Conservation (phyloP, 352 stramenopile species). For the Blastocystis sp. region DNA sequence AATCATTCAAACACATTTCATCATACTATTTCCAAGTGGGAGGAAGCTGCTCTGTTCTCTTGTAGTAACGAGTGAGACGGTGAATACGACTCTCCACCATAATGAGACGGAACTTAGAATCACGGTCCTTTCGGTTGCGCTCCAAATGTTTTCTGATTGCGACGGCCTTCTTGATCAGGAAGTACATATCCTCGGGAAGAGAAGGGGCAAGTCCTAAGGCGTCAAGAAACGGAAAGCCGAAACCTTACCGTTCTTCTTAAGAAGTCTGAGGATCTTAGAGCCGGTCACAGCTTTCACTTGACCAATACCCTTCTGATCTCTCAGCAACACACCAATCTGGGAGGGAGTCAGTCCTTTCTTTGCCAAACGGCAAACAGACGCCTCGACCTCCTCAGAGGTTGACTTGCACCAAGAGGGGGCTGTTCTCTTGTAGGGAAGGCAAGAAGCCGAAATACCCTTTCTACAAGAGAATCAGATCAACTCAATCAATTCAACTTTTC, state of each 20-base stretch:
- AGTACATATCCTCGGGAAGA: constrained; percentile 99
- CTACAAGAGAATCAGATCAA: constrained; percentile 15
- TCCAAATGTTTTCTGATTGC: constrained; percentile 98
- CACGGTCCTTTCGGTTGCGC: constrained; percentile 98
- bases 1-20: not conserved
- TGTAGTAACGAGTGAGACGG: constrained; percentile 93
- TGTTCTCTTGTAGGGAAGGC: constrained; percentile 96
- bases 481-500: not conserved
- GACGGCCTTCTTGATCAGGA: constrained; percentile 99
- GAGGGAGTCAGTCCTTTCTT: constrained; percentile 95
- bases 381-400: constrained; percentile 89
- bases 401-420: constrained; percentile 97
- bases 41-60: constrained; percentile 95
- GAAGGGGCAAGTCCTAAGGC: constrained; percentile 80
- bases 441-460: constrained; percentile 98
- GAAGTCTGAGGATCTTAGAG: constrained; percentile 96
- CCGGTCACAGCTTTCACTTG: constrained; percentile 97
- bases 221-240: constrained; percentile 38
- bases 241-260: constrained; percentile 95
- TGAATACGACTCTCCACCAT: constrained; percentile 99
- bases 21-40: constrained; percentile 98
- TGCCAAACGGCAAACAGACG: constrained; percentile 98
- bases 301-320: constrained; percentile 97
- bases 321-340: constrained; percentile 99
- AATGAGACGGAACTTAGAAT: constrained; percentile 99